phyloP scores from a whole-genome alignment of 1,284 basidiomycete genomes.

The Agaricales sp. region DNA sequence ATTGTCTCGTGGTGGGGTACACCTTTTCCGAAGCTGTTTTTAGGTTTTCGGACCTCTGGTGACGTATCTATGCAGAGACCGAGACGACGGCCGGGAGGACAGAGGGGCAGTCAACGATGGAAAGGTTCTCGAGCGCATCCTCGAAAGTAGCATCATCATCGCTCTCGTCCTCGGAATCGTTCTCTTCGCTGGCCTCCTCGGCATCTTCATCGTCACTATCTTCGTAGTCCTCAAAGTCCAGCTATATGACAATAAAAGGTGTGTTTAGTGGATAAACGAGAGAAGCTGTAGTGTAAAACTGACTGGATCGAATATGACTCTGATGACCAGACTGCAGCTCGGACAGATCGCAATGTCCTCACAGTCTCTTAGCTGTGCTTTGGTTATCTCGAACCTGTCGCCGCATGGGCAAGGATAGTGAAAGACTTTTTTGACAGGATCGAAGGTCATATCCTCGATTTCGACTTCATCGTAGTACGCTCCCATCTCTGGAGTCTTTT shows the following conservation, averaged over 20 bases:
- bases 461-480: conserved; percentile 89
- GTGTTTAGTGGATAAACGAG: conserved; percentile 3
- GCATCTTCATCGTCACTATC: conserved; percentile 33
- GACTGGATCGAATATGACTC: conserved; percentile 94
- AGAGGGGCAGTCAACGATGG: conserved; percentile 24
- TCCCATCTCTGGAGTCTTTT: conserved; percentile 38
- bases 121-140: conserved; percentile 56
- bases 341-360: conserved; percentile 98
- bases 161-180: conserved; percentile 27
- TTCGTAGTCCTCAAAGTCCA: conserved; percentile 67
- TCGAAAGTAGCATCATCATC: conserved; percentile 41
- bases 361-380: conserved; percentile 77
- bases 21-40: background rate
- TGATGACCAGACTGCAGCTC: conserved; percentile 88
- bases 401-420: conserved; percentile 99
- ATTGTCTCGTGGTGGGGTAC: background rate
- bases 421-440: conserved; percentile 71
- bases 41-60: background rate
- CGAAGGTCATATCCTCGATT: conserved; percentile 95
- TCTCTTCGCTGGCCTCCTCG: conserved; percentile 31
- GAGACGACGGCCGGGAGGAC: background rate
- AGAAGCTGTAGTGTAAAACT: conserved; percentile 21
- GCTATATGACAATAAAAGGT: conserved; percentile 25
- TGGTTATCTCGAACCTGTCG: conserved; percentile 95
- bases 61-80: too few species aligned